Evolutionary conservation across 805 yeast species (phyloP).

Genomic region (Wickerhamomyces chambardii): DNA sequence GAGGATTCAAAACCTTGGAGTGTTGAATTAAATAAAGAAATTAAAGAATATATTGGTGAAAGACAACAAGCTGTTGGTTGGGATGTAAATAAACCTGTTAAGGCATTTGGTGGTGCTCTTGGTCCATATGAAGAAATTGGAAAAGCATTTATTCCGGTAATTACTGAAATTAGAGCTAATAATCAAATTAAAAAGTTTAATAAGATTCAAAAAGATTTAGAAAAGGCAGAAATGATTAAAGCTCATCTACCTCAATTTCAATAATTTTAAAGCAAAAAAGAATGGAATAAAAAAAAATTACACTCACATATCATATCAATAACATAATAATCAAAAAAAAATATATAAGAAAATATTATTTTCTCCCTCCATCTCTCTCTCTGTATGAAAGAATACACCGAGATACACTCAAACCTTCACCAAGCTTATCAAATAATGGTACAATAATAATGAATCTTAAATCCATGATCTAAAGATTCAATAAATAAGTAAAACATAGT

Average conservation of each 20-base stretch:
- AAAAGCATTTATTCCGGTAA: slow-evolving; percentile 53
- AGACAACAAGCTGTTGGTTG: slow-evolving; percentile 48
- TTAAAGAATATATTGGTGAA: slow-evolving; percentile 42
- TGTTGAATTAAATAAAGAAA: slow-evolving; percentile 32
- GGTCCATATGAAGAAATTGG: slow-evolving; percentile 54
- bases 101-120: slow-evolving; percentile 62
- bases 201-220: slow-evolving; percentile 8
- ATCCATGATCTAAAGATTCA: too few species aligned
- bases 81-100: slow-evolving; percentile 56
- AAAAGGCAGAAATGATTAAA: slow-evolving; percentile 3
- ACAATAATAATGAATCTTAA: too few species aligned
- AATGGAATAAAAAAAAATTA: not conserved
- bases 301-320: too few species aligned
- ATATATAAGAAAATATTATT: too few species aligned
- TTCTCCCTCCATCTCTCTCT: too few species aligned
- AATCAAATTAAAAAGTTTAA: slow-evolving; percentile 1
- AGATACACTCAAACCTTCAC: too few species aligned
- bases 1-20: slow-evolving; percentile 31
- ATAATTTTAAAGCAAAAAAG: not conserved
- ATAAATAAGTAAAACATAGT: too few species aligned
- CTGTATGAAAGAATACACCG: too few species aligned
- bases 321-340: too few species aligned
- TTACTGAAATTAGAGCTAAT: slow-evolving; percentile 10
- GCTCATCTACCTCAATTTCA: not conserved
- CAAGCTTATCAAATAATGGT: too few species aligned